Percentiles rank a stretch among this genome's conserved stretches.
These are phyloP conservation scores for Amorphotheca resinae DNA, from an alignment of 495 filamentous ascomycete species.

Conservation along the genomic window DNA sequence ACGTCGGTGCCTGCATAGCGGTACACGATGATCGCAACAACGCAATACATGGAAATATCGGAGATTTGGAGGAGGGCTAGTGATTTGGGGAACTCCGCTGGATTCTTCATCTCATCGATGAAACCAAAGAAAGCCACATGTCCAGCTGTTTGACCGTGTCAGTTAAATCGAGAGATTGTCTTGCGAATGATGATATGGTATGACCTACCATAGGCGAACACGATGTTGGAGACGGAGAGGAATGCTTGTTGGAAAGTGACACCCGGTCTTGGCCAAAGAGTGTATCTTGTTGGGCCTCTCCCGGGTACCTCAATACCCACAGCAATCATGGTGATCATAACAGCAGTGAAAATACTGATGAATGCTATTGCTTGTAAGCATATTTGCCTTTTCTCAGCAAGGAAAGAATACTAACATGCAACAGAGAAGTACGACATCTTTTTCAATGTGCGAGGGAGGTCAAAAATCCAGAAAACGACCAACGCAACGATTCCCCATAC, in stretches of 20 bases:
- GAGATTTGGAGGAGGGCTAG: constrained; percentile 50
- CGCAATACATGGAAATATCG: constrained; percentile 55
- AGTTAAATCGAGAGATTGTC: neutral
- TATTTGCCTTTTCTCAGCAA: neutral
- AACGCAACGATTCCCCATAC: constrained; percentile 53
- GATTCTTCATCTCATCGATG: constrained; percentile 64
- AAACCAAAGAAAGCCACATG: constrained; percentile 47
- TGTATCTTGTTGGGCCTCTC: neutral
- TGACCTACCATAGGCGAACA: constrained; percentile 45
- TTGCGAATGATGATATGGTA: constrained; percentile 8
- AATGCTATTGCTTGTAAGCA: neutral
- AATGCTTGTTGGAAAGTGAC: constrained; percentile 33
- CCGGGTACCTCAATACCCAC: constrained; percentile 11
- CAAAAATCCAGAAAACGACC: constrained; percentile 36
- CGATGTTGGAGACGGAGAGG: constrained; percentile 58
- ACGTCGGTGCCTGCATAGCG: constrained; percentile 59
- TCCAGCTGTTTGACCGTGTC: constrained; percentile 11
- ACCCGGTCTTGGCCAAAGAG: neutral
- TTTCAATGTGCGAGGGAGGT: constrained; percentile 37
- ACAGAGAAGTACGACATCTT: constrained; percentile 48
- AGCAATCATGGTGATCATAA: constrained; percentile 57
- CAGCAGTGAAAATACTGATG: constrained; percentile 49
- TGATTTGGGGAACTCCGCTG: constrained; percentile 52
- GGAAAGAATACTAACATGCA: constrained; percentile 38
- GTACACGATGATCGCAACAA: constrained; percentile 60